These are phyloP conservation scores for Polytrichum formosum DNA, from an alignment of 225 moss, liverwort and hornwort species.

Conservation along the genomic window DNA sequence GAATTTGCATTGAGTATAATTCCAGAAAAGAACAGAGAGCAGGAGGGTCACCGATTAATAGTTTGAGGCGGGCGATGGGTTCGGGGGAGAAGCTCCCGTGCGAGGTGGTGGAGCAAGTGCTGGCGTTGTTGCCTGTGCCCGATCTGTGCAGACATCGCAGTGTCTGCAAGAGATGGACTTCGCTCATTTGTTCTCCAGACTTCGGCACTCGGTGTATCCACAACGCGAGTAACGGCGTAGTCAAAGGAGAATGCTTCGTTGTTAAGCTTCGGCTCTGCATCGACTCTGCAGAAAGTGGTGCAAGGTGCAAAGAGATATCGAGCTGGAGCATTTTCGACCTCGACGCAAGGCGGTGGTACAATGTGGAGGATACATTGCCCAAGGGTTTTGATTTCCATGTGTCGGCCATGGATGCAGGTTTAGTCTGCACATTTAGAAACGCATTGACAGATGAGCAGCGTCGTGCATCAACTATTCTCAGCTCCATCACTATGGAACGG, in stretches of 20 bases:
- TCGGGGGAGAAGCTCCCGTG: neutral
- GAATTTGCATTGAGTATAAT: too few species aligned
- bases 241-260: neutral
- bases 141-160: constrained; percentile 1
- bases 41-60: too few species aligned
- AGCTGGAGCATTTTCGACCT: too few species aligned
- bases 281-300: neutral
- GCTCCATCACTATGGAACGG: neutral
- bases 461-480: constrained; percentile 6
- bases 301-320: neutral
- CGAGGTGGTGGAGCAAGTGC: constrained; percentile 19
- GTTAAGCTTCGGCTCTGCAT: neutral
- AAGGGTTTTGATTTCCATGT: constrained; percentile 3
- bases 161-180: constrained; percentile 27
- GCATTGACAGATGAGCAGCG: neutral
- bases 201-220: constrained; percentile 12
- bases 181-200: neutral
- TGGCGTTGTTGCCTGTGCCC: constrained; percentile 6
- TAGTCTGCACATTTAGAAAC: constrained; percentile 1
- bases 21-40: too few species aligned
- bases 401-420: neutral
- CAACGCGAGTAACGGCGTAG: neutral
- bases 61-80: neutral
- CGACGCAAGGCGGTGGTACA: constrained; percentile 3
- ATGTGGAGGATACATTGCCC: constrained; percentile 5